These are phyloP conservation scores for Cutaneotrichosporon mucoides DNA, from an alignment of 1,284 basidiomycete species.

Conservation along the genomic window DNA sequence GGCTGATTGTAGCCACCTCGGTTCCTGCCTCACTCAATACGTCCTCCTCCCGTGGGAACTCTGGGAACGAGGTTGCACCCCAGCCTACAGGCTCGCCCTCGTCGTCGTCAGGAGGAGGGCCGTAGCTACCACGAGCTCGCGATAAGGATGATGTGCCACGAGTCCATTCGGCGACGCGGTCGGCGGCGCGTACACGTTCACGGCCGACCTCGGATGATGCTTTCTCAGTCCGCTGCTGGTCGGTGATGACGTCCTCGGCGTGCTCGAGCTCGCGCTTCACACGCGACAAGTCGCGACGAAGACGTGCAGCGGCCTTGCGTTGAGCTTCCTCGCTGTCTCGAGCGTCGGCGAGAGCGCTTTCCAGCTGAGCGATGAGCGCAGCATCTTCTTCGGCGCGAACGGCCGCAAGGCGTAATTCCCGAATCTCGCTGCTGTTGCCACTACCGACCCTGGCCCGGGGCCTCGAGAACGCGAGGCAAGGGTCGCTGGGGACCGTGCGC, in stretches of 20 bases:
- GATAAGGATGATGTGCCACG: not conserved
- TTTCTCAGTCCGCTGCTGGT: not conserved
- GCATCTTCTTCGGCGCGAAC: constrained; percentile 27
- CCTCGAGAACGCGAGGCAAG: not conserved
- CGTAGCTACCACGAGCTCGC: constrained; percentile 1
- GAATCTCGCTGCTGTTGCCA: not conserved
- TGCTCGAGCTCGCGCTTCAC: constrained; percentile 32
- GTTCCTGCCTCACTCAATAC: not conserved
- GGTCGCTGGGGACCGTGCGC: constrained; percentile 9
- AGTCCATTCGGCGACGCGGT: not conserved
- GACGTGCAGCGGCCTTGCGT: constrained; percentile 32
- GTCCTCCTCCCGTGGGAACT: constrained; percentile 16
- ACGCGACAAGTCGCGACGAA: constrained; percentile 34
- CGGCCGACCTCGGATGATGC: not conserved
- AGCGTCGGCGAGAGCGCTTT: constrained; percentile 37
- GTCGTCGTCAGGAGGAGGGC: not conserved
- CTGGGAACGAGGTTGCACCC: constrained; percentile 29
- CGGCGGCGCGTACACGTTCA: not conserved
- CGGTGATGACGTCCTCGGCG: constrained; percentile 19
- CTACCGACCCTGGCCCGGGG: not conserved
- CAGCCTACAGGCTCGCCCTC: constrained; percentile 16
- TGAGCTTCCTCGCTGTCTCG: constrained; percentile 37
- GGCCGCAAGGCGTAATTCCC: constrained; percentile 6
- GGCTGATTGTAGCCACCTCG: not conserved
- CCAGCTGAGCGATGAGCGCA: constrained; percentile 29